A percentile compares a stretch with the other conserved stretches of the same genome.
Evolutionary conservation across 2,329 filamentous ascomycete species (phyloP).

Genomic region (Apiospora sp.): DNA sequence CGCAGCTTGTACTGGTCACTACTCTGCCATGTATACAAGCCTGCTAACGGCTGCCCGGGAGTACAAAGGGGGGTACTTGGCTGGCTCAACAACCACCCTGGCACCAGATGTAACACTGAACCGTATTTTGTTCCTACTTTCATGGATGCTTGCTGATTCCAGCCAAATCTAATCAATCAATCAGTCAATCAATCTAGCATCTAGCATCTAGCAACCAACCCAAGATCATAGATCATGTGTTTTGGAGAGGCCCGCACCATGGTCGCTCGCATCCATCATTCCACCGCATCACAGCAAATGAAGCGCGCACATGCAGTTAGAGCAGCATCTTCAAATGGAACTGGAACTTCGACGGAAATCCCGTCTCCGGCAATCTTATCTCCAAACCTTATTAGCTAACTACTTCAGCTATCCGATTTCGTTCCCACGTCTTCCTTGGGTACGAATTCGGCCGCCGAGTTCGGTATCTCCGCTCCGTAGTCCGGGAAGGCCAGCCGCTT

Average conservation of each 20-base stretch:
- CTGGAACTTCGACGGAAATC: background rate
- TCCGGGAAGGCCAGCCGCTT: too few species aligned
- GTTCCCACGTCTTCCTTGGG: background rate
- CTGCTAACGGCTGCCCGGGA: too few species aligned
- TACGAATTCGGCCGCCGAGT: background rate
- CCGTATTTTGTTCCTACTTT: background rate
- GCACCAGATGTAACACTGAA: background rate
- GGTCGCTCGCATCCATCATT: background rate
- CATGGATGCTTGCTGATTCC: background rate
- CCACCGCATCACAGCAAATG: background rate
- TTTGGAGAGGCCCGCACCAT: background rate
- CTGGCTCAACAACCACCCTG: background rate
- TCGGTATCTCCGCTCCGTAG: conserved; percentile 6
- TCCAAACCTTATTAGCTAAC: background rate
- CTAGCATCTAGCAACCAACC: background rate
- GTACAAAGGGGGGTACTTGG: background rate
- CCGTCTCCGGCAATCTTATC: background rate
- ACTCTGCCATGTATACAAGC: background rate
- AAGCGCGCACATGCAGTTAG: background rate
- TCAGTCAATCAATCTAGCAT: background rate
- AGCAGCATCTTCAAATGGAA: background rate
- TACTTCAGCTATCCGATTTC: background rate
- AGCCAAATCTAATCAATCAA: conserved; percentile 13
- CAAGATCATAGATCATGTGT: background rate
- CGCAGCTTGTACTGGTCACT: background rate